phyloP scores from a whole-genome alignment of 495 filamentous ascomycete genomes.

The Neurospora sp. region DNA sequence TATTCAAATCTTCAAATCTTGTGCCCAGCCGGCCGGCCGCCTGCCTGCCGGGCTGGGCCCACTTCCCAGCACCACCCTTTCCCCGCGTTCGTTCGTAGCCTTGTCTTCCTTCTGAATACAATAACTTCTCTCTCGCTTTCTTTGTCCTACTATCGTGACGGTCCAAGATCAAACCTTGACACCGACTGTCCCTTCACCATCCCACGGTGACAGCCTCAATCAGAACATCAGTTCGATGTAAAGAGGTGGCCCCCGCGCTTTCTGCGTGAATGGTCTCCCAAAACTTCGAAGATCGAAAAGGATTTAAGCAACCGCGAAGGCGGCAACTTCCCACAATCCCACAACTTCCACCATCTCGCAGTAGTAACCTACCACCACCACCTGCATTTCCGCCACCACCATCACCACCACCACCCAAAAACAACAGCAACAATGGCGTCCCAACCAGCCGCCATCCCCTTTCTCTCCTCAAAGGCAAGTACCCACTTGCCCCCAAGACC shows the following conservation, averaged over 20 bases:
- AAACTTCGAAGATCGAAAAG: neutral
- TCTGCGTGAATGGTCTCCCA: neutral
- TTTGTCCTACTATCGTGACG: too few species aligned
- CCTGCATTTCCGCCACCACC: too few species aligned
- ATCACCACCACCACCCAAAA: too few species aligned
- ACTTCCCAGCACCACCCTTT: too few species aligned
- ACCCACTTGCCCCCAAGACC: neutral
- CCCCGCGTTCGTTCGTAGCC: too few species aligned
- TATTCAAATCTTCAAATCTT: neutral
- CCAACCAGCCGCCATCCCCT: neutral
- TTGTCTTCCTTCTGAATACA: too few species aligned
- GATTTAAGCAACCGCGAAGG: neutral
- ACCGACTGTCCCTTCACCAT: neutral
- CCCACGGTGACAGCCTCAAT: neutral
- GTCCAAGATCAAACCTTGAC: too few species aligned
- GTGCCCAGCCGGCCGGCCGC: too few species aligned
- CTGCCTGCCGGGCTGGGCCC: too few species aligned
- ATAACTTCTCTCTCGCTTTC: too few species aligned
- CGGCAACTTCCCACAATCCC: neutral
- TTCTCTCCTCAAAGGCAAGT: neutral
- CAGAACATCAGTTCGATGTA: neutral
- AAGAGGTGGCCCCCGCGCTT: neutral
- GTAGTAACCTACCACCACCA: neutral
- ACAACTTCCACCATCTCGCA: neutral
- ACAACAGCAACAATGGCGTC: neutral